Percentiles rank a stretch among this genome's conserved stretches.
These are phyloP conservation scores for Akanthomyces muscarius DNA, from an alignment of 2,329 filamentous ascomycete species.

Conservation along the genomic window DNA sequence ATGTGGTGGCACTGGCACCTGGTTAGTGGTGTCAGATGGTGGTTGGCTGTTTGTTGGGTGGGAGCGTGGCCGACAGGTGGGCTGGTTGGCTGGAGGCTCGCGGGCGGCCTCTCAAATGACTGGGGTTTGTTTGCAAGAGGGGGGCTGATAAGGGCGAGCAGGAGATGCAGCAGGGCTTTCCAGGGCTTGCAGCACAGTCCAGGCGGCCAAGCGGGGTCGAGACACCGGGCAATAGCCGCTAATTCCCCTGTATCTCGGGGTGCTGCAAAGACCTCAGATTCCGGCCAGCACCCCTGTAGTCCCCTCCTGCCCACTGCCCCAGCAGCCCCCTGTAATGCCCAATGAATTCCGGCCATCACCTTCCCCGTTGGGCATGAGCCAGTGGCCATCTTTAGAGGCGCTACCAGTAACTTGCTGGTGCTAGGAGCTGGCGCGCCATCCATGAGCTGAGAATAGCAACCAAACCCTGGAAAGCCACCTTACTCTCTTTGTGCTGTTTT, in stretches of 20 bases:
- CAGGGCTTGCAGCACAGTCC: not conserved
- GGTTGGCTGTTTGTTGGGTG: too few species aligned
- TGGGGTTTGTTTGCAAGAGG: not conserved
- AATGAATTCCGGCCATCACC: not conserved
- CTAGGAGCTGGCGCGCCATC: not conserved
- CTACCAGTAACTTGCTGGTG: too few species aligned
- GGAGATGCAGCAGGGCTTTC: not conserved
- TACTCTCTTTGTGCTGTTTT: not conserved
- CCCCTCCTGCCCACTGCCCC: not conserved
- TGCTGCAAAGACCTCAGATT: not conserved
- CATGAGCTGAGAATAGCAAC: conserved; percentile 3
- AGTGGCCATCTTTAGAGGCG: not conserved
- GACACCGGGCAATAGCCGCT: not conserved
- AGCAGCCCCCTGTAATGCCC: not conserved
- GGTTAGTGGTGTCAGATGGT: not conserved
- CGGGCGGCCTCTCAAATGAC: conserved; percentile 11
- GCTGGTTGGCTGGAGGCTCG: not conserved
- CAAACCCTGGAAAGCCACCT: not conserved
- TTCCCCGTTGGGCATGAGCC: conserved; percentile 5
- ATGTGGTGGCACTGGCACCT: too few species aligned
- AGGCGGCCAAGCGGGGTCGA: not conserved
- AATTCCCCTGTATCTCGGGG: not conserved
- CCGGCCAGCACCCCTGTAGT: not conserved
- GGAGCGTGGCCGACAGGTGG: too few species aligned
- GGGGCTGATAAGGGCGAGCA: not conserved